Evolutionary conservation across 495 filamentous ascomycete species (phyloP).

Genomic region (Daldinia loculata): DNA sequence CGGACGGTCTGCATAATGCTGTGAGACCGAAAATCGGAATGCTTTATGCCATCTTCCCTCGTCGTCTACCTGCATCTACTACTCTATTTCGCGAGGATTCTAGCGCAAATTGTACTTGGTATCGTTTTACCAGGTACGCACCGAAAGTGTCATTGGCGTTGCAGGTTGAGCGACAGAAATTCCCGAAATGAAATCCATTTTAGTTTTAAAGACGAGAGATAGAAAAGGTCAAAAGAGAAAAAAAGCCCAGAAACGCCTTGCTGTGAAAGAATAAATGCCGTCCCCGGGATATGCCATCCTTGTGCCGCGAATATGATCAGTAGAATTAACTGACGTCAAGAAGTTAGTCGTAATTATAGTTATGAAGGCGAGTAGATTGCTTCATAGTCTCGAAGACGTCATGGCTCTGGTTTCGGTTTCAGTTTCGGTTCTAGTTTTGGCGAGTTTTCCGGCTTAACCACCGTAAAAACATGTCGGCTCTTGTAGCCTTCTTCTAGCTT

Average conservation of each 20-base stretch:
- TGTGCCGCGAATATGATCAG: not conserved
- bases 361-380: not conserved
- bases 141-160: not conserved
- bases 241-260: slow-evolving; percentile 27
- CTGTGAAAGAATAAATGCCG: slow-evolving; percentile 17
- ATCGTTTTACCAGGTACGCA: not conserved
- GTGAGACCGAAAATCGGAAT: not conserved
- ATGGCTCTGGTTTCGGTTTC: not conserved
- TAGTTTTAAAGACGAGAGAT: not conserved
- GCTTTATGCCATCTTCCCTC: not conserved
- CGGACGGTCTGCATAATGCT: not conserved
- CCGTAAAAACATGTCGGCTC: slow-evolving; percentile 70
- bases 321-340: not conserved
- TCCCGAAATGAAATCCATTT: not conserved
- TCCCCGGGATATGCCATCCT: slow-evolving; percentile 2
- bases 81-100: not conserved
- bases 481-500: slow-evolving; percentile 67
- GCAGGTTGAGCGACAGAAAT: not conserved
- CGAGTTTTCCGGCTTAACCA: not conserved
- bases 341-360: not conserved
- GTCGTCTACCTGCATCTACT: not conserved
- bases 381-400: not conserved
- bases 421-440: not conserved
- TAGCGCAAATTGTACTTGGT: not conserved
- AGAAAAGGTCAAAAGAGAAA: not conserved